These are phyloP conservation scores for Leersia perrieri DNA, from an alignment of 176 grass and related monocot genomes.

Conservation along the genomic window DNA sequence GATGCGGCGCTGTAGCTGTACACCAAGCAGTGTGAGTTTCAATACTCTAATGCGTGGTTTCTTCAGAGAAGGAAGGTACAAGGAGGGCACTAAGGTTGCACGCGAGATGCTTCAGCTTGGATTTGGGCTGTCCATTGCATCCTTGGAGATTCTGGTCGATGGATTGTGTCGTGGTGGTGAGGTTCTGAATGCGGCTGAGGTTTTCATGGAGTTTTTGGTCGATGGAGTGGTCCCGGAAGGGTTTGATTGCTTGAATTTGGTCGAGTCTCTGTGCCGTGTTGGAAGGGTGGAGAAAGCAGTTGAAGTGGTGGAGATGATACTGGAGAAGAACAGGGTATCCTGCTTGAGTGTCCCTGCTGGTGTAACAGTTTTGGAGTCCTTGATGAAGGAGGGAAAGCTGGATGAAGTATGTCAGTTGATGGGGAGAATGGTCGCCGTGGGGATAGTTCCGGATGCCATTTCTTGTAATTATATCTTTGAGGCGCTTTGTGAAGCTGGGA, in stretches of 20 bases:
- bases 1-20: slow-evolving; percentile 49
- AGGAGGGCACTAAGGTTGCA: slow-evolving; percentile 62
- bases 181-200: slow-evolving; percentile 41
- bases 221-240: slow-evolving; percentile 54
- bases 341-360: slow-evolving; percentile 54
- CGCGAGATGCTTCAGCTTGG: slow-evolving; percentile 78
- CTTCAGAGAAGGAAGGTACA: slow-evolving; percentile 51
- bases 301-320: slow-evolving; percentile 46
- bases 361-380: slow-evolving; percentile 51
- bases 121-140: slow-evolving; percentile 43
- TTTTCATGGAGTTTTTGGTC: slow-evolving; percentile 49
- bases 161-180: slow-evolving; percentile 47
- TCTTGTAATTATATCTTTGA: slow-evolving; percentile 68
- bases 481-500: slow-evolving; percentile 52
- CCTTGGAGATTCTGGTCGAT: slow-evolving; percentile 63
- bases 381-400: slow-evolving; percentile 42
- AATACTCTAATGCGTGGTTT: slow-evolving; percentile 82
- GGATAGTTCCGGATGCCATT: slow-evolving; percentile 51
- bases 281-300: slow-evolving; percentile 47
- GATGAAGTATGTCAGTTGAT: slow-evolving; percentile 47
- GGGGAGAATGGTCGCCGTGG: slow-evolving; percentile 54
- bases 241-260: slow-evolving; percentile 56
- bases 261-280: slow-evolving; percentile 47
- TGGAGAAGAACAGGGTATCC: slow-evolving; percentile 37
- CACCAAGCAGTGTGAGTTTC: slow-evolving; percentile 60